Percentiles rank a stretch among this genome's conserved stretches.
Evolutionary conservation across 164 flowering plant species (phyloP).

Genomic region (Liriodendron chinense): DNA sequence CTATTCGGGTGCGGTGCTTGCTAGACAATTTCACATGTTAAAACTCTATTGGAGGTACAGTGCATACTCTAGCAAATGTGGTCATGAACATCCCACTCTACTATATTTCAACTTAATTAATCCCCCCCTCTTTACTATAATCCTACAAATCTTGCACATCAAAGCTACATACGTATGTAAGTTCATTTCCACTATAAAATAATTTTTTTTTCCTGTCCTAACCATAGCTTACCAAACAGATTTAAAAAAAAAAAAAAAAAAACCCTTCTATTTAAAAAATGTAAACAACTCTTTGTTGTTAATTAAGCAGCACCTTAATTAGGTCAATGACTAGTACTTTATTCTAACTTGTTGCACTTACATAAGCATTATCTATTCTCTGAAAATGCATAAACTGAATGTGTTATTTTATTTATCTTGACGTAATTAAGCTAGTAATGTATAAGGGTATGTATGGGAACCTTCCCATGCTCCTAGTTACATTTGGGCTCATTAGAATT

Average conservation of each 20-base stretch:
- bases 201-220: neutral
- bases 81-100: neutral
- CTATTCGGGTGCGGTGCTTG: neutral
- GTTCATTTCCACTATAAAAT: neutral
- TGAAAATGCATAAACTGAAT: neutral
- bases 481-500: neutral
- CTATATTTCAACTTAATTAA: neutral
- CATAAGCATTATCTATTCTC: neutral
- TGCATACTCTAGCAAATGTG: neutral
- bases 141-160: no score
- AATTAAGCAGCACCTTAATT: neutral
- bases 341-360: slow-evolving; percentile 5
- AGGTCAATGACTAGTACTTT: slow-evolving; percentile 15
- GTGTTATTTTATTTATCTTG: no score
- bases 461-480: no score
- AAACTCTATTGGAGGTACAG: no score
- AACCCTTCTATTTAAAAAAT: neutral
- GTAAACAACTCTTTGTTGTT: neutral
- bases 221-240: neutral
- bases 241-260: neutral
- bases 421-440: no score
- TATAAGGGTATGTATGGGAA: no score
- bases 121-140: neutral
- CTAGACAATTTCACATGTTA: no score
- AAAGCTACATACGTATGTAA: neutral